phyloP scores from a whole-genome alignment of 352 stramenopile genomes.

The Blastocystis sp. region DNA sequence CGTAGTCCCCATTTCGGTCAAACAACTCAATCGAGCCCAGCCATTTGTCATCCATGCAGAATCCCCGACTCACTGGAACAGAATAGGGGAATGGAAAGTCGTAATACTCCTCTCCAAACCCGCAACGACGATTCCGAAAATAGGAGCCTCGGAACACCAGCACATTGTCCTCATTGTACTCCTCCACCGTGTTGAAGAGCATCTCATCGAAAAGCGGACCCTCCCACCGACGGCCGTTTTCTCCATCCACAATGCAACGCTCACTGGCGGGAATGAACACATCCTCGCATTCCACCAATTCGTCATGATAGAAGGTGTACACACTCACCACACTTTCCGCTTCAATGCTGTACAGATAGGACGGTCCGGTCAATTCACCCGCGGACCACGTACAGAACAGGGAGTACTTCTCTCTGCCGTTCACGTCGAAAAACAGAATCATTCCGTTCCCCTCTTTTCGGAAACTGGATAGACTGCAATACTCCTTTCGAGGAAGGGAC shows the following conservation, averaged over 20 bases:
- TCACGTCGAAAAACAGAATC: background rate
- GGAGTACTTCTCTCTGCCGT: background rate
- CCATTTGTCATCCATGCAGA: constrained; percentile 11
- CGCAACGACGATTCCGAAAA: constrained; percentile 9
- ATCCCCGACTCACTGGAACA: background rate
- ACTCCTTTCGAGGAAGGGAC: background rate
- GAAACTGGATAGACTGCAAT: background rate
- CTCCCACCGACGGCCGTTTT: constrained; percentile 40
- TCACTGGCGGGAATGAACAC: background rate
- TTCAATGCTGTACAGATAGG: background rate
- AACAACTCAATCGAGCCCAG: constrained; percentile 36
- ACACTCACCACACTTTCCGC: background rate
- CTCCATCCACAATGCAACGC: background rate
- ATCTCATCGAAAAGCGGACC: background rate
- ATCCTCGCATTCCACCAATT: background rate
- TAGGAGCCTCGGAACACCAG: constrained; percentile 13
- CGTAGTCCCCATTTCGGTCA: constrained; percentile 16
- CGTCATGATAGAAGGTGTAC: background rate
- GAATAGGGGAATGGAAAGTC: background rate
- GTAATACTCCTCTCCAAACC: constrained; percentile 37
- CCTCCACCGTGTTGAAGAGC: background rate
- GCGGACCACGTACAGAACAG: constrained; percentile 6
- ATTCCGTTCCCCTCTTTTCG: constrained; percentile 27
- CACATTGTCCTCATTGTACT: constrained; percentile 2
- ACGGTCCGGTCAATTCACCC: background rate